A percentile compares a stretch with the other conserved stretches of the same genome.
Conservation (phyloP, 352 stramenopile genomes). For the Hyaloperonospora arabidopsidis region DNA sequence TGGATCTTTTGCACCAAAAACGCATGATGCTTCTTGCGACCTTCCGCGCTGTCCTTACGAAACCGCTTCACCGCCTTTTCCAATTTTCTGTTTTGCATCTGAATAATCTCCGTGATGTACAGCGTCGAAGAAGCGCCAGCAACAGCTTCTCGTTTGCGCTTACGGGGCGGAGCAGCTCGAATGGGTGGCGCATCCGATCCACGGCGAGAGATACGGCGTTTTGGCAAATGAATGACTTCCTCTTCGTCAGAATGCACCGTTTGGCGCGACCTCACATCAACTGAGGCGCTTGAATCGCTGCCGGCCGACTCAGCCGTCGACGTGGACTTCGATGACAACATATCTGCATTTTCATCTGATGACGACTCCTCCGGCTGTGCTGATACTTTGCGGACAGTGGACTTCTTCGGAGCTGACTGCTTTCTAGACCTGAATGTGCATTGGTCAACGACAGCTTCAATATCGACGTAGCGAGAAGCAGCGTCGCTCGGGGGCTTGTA, state of each 20-base stretch:
- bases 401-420: slow-evolving; percentile 1
- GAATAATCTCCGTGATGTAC: slow-evolving; percentile 32
- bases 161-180: slow-evolving; percentile 6
- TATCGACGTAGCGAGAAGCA: slow-evolving; percentile 34
- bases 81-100: slow-evolving; percentile 28
- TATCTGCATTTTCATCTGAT: slow-evolving; percentile 18
- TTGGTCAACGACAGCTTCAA: slow-evolving; percentile 27
- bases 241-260: slow-evolving; percentile 6
- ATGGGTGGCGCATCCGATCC: slow-evolving; percentile 1
- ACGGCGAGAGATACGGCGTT: slow-evolving; percentile 7
- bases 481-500: slow-evolving; percentile 29
- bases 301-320: slow-evolving; percentile 10
- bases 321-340: slow-evolving; percentile 18
- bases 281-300: slow-evolving; percentile 16
- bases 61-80: slow-evolving; percentile 35
- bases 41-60: slow-evolving; percentile 28
- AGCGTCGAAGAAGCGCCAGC: slow-evolving; percentile 18
- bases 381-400: slow-evolving; percentile 1
- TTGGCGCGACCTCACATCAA: slow-evolving; percentile 4
- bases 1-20: slow-evolving; percentile 33
- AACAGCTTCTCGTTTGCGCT: slow-evolving; percentile 12
- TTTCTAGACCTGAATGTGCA: slow-evolving; percentile 21
- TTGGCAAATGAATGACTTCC: neutral
- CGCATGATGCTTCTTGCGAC: slow-evolving; percentile 30
- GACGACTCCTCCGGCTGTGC: slow-evolving; percentile 7